phyloP scores from a whole-genome alignment of 352 stramenopile genomes.

The Phytophthora pisi region DNA sequence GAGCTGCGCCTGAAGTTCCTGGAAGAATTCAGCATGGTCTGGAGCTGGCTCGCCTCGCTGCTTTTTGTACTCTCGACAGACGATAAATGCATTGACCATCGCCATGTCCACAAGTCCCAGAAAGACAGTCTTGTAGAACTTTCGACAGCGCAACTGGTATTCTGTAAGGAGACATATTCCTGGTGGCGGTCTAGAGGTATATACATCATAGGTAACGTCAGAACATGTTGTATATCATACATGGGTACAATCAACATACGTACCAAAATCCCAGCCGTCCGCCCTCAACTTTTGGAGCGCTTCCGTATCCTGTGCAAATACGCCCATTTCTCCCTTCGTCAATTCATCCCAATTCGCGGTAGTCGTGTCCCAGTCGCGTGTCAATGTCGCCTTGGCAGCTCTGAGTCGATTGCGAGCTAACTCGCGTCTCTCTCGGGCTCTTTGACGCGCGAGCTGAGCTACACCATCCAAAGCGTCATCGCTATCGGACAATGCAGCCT shows the following conservation, averaged over 20 bases:
- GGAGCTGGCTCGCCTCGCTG: background rate
- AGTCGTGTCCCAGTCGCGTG: background rate
- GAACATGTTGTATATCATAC: background rate
- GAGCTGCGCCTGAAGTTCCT: slow-evolving; percentile 12
- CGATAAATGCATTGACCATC: slow-evolving; percentile 27
- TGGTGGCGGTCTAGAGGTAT: slow-evolving; percentile 6
- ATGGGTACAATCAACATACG: background rate
- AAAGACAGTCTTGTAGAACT: slow-evolving; percentile 34
- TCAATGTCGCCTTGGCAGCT: background rate
- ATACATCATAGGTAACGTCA: background rate
- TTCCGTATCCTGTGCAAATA: background rate
- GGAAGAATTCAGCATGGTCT: slow-evolving; percentile 14
- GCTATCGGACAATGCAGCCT: background rate
- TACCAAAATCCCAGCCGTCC: background rate
- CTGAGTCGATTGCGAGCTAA: background rate
- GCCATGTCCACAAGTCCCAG: slow-evolving; percentile 30
- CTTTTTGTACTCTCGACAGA: slow-evolving; percentile 10
- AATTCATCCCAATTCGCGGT: background rate
- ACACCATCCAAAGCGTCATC: background rate
- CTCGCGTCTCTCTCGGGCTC: background rate
- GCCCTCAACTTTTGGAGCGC: background rate
- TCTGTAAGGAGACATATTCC: slow-evolving; percentile 10
- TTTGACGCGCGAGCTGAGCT: background rate
- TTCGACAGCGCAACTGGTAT: background rate
- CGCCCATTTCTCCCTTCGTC: background rate